A percentile compares a stretch with the other conserved stretches of the same genome.
phyloP scores from a whole-genome alignment of 192 early-diverging fungal genomes.

The Coemansia sp. region DNA sequence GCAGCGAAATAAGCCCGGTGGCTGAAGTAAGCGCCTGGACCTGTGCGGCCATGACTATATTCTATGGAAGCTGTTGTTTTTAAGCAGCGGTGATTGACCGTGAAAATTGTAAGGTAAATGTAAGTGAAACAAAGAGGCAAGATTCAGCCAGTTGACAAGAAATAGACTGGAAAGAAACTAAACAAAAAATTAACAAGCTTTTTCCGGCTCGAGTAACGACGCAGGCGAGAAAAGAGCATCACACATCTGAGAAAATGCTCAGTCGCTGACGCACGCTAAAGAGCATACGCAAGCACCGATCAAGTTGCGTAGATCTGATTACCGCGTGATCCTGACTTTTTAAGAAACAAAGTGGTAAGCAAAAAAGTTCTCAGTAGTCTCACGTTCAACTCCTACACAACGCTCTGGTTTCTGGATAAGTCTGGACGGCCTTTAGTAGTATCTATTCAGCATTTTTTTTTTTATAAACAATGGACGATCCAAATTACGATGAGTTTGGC shows the following conservation, averaged over 20 bases:
- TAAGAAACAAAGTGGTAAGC: not conserved
- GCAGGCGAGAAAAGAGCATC: not conserved
- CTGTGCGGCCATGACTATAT: conserved; percentile 30
- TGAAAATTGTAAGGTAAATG: not conserved
- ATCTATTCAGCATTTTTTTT: not conserved
- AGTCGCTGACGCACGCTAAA: not conserved
- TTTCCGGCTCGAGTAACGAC: too few species aligned
- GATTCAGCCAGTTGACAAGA: not conserved
- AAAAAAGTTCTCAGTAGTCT: not conserved
- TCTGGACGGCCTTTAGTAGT: not conserved
- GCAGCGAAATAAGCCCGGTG: conserved; percentile 85
- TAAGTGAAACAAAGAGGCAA: not conserved
- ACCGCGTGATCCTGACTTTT: conserved; percentile 7
- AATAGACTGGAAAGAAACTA: not conserved
- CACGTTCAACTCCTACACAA: not conserved
- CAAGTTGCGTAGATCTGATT: not conserved
- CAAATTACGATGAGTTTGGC: conserved; percentile 88
- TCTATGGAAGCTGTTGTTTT: not conserved
- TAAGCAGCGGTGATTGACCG: not conserved
- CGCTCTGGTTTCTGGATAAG: not conserved
- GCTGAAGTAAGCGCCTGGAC: conserved; percentile 46
- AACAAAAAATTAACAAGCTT: conserved; percentile 1
- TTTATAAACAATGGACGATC: conserved; percentile 65
- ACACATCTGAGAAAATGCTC: not conserved
- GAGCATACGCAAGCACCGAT: conserved; percentile 10